Conservation (phyloP, 2,329 filamentous ascomycete species). For the Xylariaceae sp. region DNA sequence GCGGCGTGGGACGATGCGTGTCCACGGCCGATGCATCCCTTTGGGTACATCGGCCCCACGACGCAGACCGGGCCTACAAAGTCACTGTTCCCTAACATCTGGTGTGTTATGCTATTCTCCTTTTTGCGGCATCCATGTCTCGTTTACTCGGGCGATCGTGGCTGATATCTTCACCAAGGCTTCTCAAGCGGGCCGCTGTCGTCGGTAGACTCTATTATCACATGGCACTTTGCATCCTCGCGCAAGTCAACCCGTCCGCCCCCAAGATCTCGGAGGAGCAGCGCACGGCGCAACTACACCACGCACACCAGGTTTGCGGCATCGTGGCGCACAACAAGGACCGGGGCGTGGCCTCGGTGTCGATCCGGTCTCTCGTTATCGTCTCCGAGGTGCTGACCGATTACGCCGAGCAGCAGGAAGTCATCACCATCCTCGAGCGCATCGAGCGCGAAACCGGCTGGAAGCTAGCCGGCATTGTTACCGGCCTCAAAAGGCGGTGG, state of each 20-base stretch:
- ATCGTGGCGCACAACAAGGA: conserved; percentile 84
- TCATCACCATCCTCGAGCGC: conserved; percentile 68
- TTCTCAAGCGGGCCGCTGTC: conserved; percentile 76
- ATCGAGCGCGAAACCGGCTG: conserved; percentile 76
- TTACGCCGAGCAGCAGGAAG: conserved; percentile 72
- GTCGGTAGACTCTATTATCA: conserved; percentile 86
- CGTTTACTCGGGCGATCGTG: not conserved
- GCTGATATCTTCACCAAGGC: conserved; percentile 44
- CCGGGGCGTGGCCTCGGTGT: conserved; percentile 71
- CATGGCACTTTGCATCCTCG: conserved; percentile 74
- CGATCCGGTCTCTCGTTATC: conserved; percentile 73
- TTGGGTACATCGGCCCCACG: conserved; percentile 68
- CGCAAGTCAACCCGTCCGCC: conserved; percentile 71
- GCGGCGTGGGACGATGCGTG: conserved; percentile 76
- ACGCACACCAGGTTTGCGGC: conserved; percentile 82
- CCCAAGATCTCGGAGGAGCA: conserved; percentile 61
- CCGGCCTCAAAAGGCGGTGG: conserved; percentile 72
- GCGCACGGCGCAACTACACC: conserved; percentile 63
- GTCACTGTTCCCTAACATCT: conserved; percentile 81
- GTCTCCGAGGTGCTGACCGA: conserved; percentile 69
- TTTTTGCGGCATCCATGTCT: not conserved
- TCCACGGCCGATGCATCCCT: conserved; percentile 81
- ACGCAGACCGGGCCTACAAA: conserved; percentile 50
- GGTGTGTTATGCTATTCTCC: conserved; percentile 48
- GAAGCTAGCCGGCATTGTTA: conserved; percentile 67